Conservation (phyloP, 139 green algal species). For the Coelastrella sp. region DNA sequence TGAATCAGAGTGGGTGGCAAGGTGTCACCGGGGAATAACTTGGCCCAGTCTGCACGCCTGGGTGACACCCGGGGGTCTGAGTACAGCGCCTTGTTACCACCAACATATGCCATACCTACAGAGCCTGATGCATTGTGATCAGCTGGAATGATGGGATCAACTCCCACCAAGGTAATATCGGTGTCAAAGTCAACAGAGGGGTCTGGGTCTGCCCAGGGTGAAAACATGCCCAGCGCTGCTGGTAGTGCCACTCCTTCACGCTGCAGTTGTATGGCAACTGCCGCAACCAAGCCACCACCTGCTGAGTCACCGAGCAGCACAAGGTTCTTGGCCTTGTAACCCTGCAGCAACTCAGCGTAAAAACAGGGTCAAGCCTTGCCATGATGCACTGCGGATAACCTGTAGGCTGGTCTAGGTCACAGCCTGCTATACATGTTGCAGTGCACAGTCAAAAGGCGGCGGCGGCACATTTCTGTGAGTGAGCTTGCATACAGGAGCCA, state of each 20-base stretch:
- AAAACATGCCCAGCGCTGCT: slow-evolving; percentile 1
- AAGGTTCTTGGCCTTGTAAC: slow-evolving; percentile 4
- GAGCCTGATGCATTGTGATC: not conserved
- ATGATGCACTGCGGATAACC: no score
- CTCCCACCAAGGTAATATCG: not conserved
- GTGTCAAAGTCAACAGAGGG: not conserved
- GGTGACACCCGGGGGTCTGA: slow-evolving; percentile 7
- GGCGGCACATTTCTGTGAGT: no score
- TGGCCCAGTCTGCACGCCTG: not conserved
- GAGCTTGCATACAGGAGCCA: no score
- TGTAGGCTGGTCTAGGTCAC: no score
- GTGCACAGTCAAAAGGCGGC: no score
- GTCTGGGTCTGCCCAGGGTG: not conserved
- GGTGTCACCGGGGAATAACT: not conserved
- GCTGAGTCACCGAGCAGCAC: slow-evolving; percentile 37
- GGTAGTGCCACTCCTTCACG: not conserved
- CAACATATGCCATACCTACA: not conserved
- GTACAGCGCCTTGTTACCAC: not conserved
- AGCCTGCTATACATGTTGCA: no score
- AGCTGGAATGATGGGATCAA: not conserved
- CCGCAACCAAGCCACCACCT: slow-evolving; percentile 19
- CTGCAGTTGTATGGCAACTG: slow-evolving; percentile 1
- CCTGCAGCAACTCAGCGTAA: not conserved
- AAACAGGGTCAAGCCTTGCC: not conserved
- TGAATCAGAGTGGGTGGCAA: slow-evolving; percentile 40